A percentile compares a stretch with the other conserved stretches of the same genome.
These are phyloP conservation scores for Gremmenia infestans DNA, from an alignment of 2,329 filamentous ascomycete genomes.

Conservation along the genomic window DNA sequence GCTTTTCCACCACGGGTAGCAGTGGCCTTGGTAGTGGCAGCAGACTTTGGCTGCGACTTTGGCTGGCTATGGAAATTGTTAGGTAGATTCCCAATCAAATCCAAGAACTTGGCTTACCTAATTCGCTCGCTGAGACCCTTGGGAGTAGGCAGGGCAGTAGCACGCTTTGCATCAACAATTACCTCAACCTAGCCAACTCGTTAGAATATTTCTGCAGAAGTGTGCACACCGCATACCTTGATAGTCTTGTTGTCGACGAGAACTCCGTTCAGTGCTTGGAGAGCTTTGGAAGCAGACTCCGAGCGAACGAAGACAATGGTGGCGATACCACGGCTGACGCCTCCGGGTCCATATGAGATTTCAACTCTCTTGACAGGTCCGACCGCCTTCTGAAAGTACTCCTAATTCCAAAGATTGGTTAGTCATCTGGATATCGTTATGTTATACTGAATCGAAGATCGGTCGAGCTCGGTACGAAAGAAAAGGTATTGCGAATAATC, in stretches of 20 bases:
- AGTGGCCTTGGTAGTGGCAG: slow-evolving; percentile 71
- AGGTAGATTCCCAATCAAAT: slow-evolving; percentile 12
- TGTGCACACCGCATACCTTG: slow-evolving; percentile 57
- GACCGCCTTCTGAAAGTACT: slow-evolving; percentile 87
- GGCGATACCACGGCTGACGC: slow-evolving; percentile 85
- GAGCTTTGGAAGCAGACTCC: slow-evolving; percentile 79
- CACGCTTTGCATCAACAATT: slow-evolving; percentile 71
- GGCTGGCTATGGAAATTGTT: slow-evolving; percentile 42
- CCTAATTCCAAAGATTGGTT: slow-evolving; percentile 69
- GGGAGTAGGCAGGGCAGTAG: slow-evolving; percentile 62
- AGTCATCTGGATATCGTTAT: slow-evolving; percentile 51
- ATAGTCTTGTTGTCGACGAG: slow-evolving; percentile 86
- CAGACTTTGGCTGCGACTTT: slow-evolving; percentile 77
- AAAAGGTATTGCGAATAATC: slow-evolving; percentile 20
- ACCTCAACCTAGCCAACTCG: slow-evolving; percentile 68
- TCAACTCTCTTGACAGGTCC: slow-evolving; percentile 88
- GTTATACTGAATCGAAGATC: slow-evolving; percentile 27
- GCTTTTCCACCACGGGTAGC: slow-evolving; percentile 41
- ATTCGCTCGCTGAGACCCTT: slow-evolving; percentile 81
- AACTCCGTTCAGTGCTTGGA: slow-evolving; percentile 78
- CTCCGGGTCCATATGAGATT: slow-evolving; percentile 88
- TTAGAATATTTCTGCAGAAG: slow-evolving; percentile 9
- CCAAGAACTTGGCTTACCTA: slow-evolving; percentile 47
- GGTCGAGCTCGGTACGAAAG: slow-evolving; percentile 28
- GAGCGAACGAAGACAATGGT: slow-evolving; percentile 80